phyloP scores from a whole-genome alignment of 805 yeast species.

The Kluyveromyces lactis region DNA sequence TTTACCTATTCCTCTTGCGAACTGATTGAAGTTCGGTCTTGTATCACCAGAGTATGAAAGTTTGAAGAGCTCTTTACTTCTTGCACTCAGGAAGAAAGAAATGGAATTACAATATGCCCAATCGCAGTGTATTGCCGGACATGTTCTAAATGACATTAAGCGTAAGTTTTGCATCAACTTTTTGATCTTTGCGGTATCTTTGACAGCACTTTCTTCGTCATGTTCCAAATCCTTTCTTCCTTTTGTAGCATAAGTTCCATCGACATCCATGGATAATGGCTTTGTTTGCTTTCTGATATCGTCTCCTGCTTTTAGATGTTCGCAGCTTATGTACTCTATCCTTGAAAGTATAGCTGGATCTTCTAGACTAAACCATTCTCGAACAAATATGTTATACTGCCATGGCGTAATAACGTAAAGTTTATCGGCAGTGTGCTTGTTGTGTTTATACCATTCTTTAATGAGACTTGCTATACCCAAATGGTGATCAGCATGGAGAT shows the following conservation, averaged over 20 bases:
- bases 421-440: constrained; percentile 27
- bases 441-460: constrained; percentile 50
- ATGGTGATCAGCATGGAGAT: constrained; percentile 96
- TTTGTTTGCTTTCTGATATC: constrained; percentile 26
- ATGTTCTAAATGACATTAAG: constrained; percentile 42
- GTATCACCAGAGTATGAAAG: constrained; percentile 94
- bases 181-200: constrained; percentile 24
- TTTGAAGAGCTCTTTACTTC: constrained; percentile 38
- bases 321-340: constrained; percentile 50
- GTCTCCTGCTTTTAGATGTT: constrained; percentile 40
- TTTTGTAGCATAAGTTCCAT: constrained; percentile 8
- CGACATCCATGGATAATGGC: constrained; percentile 18
- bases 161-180: constrained; percentile 36
- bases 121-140: constrained; percentile 78
- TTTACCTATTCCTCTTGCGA: constrained; percentile 54
- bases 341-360: constrained; percentile 32
- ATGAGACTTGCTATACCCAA: constrained; percentile 70
- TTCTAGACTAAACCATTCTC: constrained; percentile 59
- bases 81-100: constrained; percentile 31
- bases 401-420: constrained; percentile 67
- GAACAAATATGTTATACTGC: constrained; percentile 57
- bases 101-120: constrained; percentile 68
- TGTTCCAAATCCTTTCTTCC: constrained; percentile 19
- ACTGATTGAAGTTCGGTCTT: constrained; percentile 58
- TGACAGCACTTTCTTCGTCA: constrained; percentile 16